phyloP scores from a whole-genome alignment of 305 asterid species.

The Fraxinus dipetala region DNA sequence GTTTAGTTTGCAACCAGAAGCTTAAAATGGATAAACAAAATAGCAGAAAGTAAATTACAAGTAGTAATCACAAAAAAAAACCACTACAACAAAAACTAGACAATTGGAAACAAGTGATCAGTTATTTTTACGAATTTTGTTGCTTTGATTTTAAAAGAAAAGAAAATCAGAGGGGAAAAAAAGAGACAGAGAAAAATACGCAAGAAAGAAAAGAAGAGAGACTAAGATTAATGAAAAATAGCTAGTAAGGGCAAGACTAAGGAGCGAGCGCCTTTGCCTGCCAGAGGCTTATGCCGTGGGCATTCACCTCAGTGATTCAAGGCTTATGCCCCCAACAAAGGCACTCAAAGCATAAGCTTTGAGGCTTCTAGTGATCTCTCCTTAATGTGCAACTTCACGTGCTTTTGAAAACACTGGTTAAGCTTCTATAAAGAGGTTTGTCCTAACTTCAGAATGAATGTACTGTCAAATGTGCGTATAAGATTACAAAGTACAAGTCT shows the following conservation, averaged over 20 bases:
- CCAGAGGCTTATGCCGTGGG: not conserved
- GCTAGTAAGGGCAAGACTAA: not conserved
- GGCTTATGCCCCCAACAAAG: not conserved
- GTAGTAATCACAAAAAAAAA: not conserved
- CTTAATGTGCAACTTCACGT: not conserved
- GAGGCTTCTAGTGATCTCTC: not conserved
- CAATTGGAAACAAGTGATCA: not conserved
- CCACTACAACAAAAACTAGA: not conserved
- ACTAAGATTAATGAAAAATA: not conserved
- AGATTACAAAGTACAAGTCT: not conserved
- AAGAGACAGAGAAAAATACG: not conserved
- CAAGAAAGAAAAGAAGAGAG: not conserved
- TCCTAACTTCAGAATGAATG: not conserved
- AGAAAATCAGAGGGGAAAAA: not conserved
- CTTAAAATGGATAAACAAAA: not conserved
- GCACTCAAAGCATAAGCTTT: not conserved
- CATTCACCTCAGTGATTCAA: not conserved
- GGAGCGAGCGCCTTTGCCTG: not conserved
- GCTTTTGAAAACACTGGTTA: not conserved
- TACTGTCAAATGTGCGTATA: not conserved
- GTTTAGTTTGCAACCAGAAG: not conserved
- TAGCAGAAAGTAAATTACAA: not conserved
- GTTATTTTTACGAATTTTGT: not conserved
- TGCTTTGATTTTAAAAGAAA: not conserved
- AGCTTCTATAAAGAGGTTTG: not conserved